Conservation (phyloP, 306 rosid species). For the Luffa acutangula region DNA sequence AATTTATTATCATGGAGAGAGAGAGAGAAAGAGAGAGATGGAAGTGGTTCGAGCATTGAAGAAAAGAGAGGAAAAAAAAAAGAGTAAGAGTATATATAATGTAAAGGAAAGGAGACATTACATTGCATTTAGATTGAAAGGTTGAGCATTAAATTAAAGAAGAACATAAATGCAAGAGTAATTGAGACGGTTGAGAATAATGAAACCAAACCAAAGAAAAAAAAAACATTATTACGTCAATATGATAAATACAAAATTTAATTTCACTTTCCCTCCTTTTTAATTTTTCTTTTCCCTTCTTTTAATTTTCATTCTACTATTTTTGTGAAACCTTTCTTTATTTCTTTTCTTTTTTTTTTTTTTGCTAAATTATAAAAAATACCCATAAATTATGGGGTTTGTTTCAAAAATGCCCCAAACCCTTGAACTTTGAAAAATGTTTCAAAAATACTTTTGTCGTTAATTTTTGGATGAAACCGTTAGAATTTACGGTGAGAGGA, state of each 20-base stretch:
- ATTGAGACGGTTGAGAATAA: slow-evolving; percentile 7
- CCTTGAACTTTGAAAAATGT: no score
- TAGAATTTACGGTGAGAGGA: no score
- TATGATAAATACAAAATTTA: slow-evolving; percentile 2
- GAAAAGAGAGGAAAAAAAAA: background rate
- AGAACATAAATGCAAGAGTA: slow-evolving; percentile 8
- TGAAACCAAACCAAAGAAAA: background rate
- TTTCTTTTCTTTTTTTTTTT: background rate
- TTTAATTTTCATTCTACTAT: background rate
- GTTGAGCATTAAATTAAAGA: background rate
- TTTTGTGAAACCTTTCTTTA: background rate
- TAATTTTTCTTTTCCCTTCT: background rate
- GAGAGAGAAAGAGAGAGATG: background rate
- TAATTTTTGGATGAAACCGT: no score
- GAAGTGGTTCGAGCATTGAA: background rate
- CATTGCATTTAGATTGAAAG: background rate
- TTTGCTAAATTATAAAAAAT: no score
- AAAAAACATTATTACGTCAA: background rate
- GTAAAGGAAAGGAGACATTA: background rate
- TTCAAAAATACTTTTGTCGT: no score
- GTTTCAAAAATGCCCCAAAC: no score
- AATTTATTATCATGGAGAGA: no score
- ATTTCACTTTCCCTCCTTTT: background rate
- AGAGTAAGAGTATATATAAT: background rate
- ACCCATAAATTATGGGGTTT: no score